Base-by-base conservation (phyloP, 352 stramenopile species). In the Phytophthora melonis region DNA sequence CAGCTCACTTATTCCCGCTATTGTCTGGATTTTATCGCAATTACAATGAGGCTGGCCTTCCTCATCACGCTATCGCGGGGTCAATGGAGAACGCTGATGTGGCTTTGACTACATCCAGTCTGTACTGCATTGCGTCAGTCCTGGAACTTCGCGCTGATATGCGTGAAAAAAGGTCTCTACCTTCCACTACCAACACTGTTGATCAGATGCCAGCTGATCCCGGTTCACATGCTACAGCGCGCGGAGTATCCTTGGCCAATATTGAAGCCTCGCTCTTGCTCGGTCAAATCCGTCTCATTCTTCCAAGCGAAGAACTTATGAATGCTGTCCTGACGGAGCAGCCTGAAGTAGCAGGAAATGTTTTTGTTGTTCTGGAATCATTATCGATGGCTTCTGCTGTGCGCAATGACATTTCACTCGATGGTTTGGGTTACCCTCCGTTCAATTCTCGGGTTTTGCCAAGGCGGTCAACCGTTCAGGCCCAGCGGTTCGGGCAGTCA, bases 401-500 rank as follows among this genome's bases (percentile, higher is more conserved):
- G 18, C 85, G 80, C 74, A 82, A 68, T 62, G 79, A 92, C 3
- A 88, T 93, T 43, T 81, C 63, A n/a, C 25, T 95, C 21, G 85
- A 94, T 63, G 84, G 88, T 50, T 76, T 95, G 16, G 81, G 85
- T 25, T 94, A 93, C 47, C 87, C 88, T 65, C 87, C 87, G 41
- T 95, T 95, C 54, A 93, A 93, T 70, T 76, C 82, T n/a, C 80
- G 84, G 5, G 71, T 91, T 30, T 68, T 93, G 5, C 87, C 86
- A 41, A 86, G 80, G n/a, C 75, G 77, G 19, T 73, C 78, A 58
- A 81, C 68, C 23, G 61, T 75, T 45, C 81, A 88, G 68, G 73
- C 84, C 7, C 79, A 91, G 52, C 74, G 77, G 49, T 81, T 86
- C 62, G 87, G 74, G 5, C 83, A 88, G 13, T 74, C 63, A 2